Evolutionary conservation across 805 yeast species (phyloP), one percentile per base, ranked within the genome.

Genomic region (Babjeviella inositovora): DNA sequence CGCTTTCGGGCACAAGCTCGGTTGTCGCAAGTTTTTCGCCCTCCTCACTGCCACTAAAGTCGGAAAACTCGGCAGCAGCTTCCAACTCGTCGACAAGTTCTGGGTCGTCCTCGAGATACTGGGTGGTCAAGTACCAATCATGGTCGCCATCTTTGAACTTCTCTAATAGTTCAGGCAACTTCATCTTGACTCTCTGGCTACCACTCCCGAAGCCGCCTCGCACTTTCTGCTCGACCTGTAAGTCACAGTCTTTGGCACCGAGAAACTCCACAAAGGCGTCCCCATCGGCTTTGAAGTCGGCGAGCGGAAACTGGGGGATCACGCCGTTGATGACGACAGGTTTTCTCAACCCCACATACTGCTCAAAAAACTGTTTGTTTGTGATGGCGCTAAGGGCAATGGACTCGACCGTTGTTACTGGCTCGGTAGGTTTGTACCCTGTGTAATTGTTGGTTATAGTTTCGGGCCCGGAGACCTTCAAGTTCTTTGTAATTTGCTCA

Each of bases 151-250:
- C 21, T 14, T 39, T 26, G 14, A 71, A 33, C 28, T 44, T 50
- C 1, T 43, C 37, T 24, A 71, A 40, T 22, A 76, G 55, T 11
- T 68, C 66, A 0, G 37, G 36, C 28, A 75, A 53, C 3, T 47
- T 41, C 66, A 72, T 56, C 25, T 55, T 54, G 9, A 56, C 41
- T 31, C 84, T 48, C 26, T 52, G 49, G 11, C 53, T 51, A 2
- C 82, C 82, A 21, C 71, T 61, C 1, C 87, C 87, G 45, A 65
- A 76, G 2, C 85, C 85, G 22, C 70, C 70, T 20, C 53, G 43
- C 8, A 43, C 40, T 34, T 67, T 65, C 31, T 57, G 57, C 36
- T 76, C 87, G 10, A 75, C 69, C 32, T 70, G 66, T 17, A 75
- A 37, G 7, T 28, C 10, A 5, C 31, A 38, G 8, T 18, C 23